Base-by-base conservation (phyloP, 2,329 filamentous ascomycete genomes). In the Hymenoscyphus scutula region DNA sequence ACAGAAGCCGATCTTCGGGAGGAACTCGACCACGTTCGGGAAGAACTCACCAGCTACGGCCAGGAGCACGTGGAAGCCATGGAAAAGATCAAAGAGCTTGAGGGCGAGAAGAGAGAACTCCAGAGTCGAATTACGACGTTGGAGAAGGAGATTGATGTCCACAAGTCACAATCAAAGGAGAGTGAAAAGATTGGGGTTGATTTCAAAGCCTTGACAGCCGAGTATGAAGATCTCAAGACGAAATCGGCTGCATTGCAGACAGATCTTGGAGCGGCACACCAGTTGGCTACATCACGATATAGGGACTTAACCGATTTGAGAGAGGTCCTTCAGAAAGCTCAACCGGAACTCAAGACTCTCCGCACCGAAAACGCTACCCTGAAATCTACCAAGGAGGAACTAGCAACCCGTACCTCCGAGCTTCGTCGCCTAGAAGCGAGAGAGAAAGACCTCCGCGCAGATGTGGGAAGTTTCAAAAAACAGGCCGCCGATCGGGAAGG, bases 31-130 rank as follows among this genome's bases (percentile, higher is more conserved):
- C 87, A 85, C 3, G 79, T 98, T 64, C 86, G 89, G 58, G 91
- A 96, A 61, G 90, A 93, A 67, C 79, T 98, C 7, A 77, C 94
- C 53, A 82, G 86, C 56, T 86, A 96, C 65, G 92, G 92, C 10
- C 86, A 92, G 69, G 91, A 96, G 64, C 89, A 94, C 70, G 91
- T 96, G 11, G 88, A 91, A 68, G 88, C 90, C 15, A 94, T 92
- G 76, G 87, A 95, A 68, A 87, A 84, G 74, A 85, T 86, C 68
- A 88, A 96, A 77, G 80, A 84, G 60, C 81, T 96, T 0, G 81
- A 87, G 66, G 80, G 80, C 2, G 89, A 93, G 75, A 95, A 90
- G 77, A 74, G 78, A 11, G 81, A 82, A 0, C 77, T 96, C 23
- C 80, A 89, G 71, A 79, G 84, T 57, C 84, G 79, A 1, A 87